These are phyloP conservation scores for Pichia californica DNA, from an alignment of 805 yeast genomes.

Conservation along the genomic window DNA sequence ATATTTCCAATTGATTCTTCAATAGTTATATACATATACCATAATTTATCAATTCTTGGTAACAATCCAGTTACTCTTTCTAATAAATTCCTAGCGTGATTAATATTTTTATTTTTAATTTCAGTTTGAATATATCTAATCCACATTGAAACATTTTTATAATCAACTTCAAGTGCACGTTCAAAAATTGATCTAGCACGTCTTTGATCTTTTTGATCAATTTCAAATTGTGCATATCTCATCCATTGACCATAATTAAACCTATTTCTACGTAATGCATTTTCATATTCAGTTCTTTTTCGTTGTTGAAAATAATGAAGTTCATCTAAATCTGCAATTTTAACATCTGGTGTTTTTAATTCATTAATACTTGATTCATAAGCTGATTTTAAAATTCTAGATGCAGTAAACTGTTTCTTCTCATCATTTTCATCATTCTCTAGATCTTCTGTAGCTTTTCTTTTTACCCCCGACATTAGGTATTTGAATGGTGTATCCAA, in stretches of 20 bases:
- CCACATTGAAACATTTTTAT: constrained; percentile 75
- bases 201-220: constrained; percentile 67
- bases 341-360: constrained; percentile 36
- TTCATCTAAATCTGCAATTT: constrained; percentile 73
- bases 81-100: constrained; percentile 82
- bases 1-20: constrained; percentile 73
- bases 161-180: constrained; percentile 73
- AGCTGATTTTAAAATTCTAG: constrained; percentile 57
- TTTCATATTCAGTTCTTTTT: constrained; percentile 77
- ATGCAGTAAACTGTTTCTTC: constrained; percentile 51
- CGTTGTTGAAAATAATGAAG: constrained; percentile 66
- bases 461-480: constrained; percentile 6
- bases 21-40: constrained; percentile 77
- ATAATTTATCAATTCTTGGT: constrained; percentile 78
- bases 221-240: constrained; percentile 84
- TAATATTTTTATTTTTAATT: constrained; percentile 60
- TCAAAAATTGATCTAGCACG: constrained; percentile 87
- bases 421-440: constrained; percentile 23
- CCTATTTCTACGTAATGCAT: constrained; percentile 78
- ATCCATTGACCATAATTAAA: constrained; percentile 84
- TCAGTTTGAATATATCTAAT: constrained; percentile 75
- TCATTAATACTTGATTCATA: constrained; percentile 41
- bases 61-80: constrained; percentile 68
- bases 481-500: no score
- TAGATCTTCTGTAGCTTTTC: constrained; percentile 40